A percentile compares a stretch with the other conserved stretches of the same genome.
Evolutionary conservation across 1,139 yeast species (phyloP).

Genomic region (Scheffersomyces cryptocercus): DNA sequence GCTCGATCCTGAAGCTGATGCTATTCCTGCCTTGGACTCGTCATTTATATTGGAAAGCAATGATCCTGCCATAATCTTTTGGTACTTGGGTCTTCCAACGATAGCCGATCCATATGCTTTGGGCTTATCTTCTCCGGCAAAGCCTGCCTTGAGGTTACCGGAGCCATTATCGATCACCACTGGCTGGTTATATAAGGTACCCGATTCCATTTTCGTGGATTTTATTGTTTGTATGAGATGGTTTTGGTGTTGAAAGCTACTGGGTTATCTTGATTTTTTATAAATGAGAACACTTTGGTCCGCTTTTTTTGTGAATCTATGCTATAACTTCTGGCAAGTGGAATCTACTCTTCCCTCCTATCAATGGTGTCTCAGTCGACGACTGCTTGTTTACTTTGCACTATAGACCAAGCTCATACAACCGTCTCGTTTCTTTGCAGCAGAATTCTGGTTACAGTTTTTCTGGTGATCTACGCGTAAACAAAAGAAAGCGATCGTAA

Average conservation of each 20-base stretch:
- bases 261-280: too few species aligned
- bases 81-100: constrained; percentile 82
- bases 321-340: not conserved
- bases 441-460: too few species aligned
- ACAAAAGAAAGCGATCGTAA: too few species aligned
- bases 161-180: constrained; percentile 94
- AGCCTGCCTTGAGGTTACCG: constrained; percentile 84
- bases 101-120: constrained; percentile 52
- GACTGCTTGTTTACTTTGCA: too few species aligned
- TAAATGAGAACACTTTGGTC: not conserved
- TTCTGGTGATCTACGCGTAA: too few species aligned
- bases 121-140: constrained; percentile 90
- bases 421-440: too few species aligned
- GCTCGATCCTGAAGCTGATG: not conserved
- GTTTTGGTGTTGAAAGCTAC: not conserved
- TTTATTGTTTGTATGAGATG: not conserved
- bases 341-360: too few species aligned
- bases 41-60: constrained; percentile 18
- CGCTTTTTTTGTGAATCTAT: not conserved
- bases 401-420: too few species aligned
- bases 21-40: not conserved
- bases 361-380: too few species aligned
- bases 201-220: constrained; percentile 7
- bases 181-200: constrained; percentile 67
- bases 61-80: constrained; percentile 83